phyloP scores from a whole-genome alignment of 805 yeast species.

The Schwanniomyces polymorphus region DNA sequence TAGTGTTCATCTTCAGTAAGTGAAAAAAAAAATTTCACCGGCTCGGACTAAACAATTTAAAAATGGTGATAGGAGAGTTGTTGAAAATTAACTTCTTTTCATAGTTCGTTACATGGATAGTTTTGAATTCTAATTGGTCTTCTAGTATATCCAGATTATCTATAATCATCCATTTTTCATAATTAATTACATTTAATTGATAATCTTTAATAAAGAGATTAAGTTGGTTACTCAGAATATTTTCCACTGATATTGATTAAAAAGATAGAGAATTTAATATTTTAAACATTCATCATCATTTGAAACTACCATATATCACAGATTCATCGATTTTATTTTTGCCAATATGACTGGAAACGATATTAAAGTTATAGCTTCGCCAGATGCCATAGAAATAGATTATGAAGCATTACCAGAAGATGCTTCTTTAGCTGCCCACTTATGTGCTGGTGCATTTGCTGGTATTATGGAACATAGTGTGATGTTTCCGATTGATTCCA shows the following conservation, averaged over 20 bases:
- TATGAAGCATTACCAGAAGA: conserved; percentile 90
- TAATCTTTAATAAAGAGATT: not conserved
- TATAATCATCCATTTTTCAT: not conserved
- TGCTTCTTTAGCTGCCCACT: conserved; percentile 79
- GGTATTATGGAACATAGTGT: conserved; percentile 98
- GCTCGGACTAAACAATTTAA: conserved; percentile 1
- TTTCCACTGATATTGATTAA: too few relatives aligned
- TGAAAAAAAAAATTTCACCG: conserved; percentile 1
- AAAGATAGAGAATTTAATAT: too few relatives aligned
- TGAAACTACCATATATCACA: not conserved
- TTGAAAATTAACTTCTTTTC: not conserved
- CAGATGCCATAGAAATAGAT: conserved; percentile 61
- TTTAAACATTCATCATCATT: too few relatives aligned
- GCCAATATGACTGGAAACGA: not conserved
- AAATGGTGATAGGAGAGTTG: not conserved
- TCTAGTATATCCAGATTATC: not conserved
- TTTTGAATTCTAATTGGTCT: not conserved
- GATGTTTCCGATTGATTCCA: conserved; percentile 95
- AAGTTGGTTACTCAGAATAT: too few relatives aligned
- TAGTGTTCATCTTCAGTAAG: not conserved
- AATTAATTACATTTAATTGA: not conserved
- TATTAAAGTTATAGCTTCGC: conserved; percentile 17
- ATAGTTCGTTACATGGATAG: not conserved
- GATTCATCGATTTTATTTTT: not conserved
- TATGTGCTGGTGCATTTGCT: conserved; percentile 96